Evolutionary conservation across 441 rosid genomes (phyloP), one percentile per base, ranked within the genome.

Genomic region (Euphorbia celastroides): DNA sequence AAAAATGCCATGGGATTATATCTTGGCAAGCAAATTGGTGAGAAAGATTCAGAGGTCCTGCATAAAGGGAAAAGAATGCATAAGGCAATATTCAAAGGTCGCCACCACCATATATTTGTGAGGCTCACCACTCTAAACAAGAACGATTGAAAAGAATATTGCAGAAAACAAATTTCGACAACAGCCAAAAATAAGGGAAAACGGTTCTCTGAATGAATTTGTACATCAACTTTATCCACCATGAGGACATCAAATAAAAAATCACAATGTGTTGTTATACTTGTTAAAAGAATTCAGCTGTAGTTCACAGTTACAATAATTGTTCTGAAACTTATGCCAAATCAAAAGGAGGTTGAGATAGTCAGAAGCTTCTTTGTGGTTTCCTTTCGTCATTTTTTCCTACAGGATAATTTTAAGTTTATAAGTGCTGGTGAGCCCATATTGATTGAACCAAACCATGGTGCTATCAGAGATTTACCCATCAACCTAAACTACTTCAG

Each of bases 41-140:
- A 94, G 76, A 94, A 94, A 60, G 92, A 86, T 74, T 94, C 99
- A 62, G 99, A 92, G 44, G 94, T 92, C 85, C 99, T 92, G 98
- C 80, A 83, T 51, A 67, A 66, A 61, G 66, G 32, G 57, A 57
- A 66, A 64, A 60, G 46, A 65, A 57, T 34, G n/a, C n/a, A 25
- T 38, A 63, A 80, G 72, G 73, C 60, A 30, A 46, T 13, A 54
- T 19, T 20, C 56, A 56, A 36, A 57, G 41, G 17, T 38, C 26
- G 55, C 32, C 61, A 62, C 14, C 31, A 62, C 19, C 51, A 51
- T 16, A 30, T 31, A 56, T 1, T 42, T 30, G 27, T 48, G 14
- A 56, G 38, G 54, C 48, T 27, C 26, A 17, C 38, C 32, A 28
- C 13, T 50, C 14, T n/a, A 26, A 17, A 10, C 30, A 60, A 57